phyloP scores from a whole-genome alignment of 169 alveolate genomes.

The Cyclospora cayetanensis region DNA sequence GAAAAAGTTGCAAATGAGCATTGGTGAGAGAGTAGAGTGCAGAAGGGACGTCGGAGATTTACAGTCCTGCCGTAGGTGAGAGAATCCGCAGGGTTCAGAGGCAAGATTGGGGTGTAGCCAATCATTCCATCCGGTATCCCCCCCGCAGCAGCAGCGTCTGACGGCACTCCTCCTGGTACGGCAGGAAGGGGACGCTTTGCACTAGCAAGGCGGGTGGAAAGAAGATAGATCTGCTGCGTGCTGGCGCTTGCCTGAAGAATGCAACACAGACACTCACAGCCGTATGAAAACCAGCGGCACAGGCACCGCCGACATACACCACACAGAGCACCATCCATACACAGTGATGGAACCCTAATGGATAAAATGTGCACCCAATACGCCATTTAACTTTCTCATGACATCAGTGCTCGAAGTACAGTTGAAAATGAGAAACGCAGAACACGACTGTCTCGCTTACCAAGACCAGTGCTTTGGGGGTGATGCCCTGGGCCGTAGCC shows the following conservation, averaged over 20 bases:
- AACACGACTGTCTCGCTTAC: too few species aligned
- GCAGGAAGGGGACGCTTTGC: constrained; percentile 56
- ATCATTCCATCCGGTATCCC: constrained; percentile 37
- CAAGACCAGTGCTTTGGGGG: constrained; percentile 59
- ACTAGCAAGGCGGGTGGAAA: constrained; percentile 56
- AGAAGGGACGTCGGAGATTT: neutral
- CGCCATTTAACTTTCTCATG: neutral
- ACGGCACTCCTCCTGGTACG: neutral
- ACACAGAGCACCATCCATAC: neutral
- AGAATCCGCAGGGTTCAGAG: constrained; percentile 22
- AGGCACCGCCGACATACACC: neutral
- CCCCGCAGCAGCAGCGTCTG: constrained; percentile 6
- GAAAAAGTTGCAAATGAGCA: too few species aligned
- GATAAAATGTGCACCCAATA: neutral
- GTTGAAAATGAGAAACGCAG: too few species aligned
- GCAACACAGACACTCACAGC: neutral
- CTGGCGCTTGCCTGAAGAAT: constrained; percentile 32
- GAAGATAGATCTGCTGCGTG: constrained; percentile 45
- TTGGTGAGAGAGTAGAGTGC: neutral
- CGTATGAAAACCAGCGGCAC: neutral
- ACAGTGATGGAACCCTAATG: neutral
- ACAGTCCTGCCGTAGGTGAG: constrained; percentile 56
- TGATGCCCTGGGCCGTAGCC: constrained; percentile 64
- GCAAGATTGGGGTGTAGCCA: constrained; percentile 54
- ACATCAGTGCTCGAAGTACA: neutral